A percentile compares a stretch with the other conserved stretches of the same genome.
Evolutionary conservation across 805 yeast species (phyloP).

Genomic region (Myxozyma kluyveri): DNA sequence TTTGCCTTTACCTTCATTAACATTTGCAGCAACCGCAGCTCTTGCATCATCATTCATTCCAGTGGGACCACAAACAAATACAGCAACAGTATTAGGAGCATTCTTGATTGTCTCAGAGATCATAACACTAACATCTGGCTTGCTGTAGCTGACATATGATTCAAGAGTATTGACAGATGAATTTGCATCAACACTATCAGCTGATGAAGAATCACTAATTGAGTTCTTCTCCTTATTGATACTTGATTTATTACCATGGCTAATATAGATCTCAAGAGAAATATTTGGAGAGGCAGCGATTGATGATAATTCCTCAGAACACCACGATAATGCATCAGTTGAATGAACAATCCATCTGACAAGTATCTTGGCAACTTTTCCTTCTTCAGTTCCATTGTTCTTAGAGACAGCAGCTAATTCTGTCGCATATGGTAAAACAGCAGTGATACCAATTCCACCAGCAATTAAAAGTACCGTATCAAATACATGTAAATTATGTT

Average conservation of each 20-base stretch:
- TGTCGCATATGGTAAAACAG: slow-evolving; percentile 48
- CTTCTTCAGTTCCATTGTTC: not conserved
- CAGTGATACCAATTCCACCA: slow-evolving; percentile 67
- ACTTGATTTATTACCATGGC: too few species aligned
- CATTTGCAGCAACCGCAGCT: slow-evolving; percentile 44
- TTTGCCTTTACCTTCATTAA: slow-evolving; percentile 43
- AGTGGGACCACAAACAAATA: slow-evolving; percentile 64
- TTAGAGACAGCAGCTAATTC: slow-evolving; percentile 16
- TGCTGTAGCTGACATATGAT: too few species aligned
- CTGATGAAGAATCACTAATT: too few species aligned
- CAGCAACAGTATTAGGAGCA: too few species aligned
- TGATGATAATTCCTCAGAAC: not conserved
- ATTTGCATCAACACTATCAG: too few species aligned
- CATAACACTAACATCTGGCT: too few species aligned
- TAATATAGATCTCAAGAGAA: slow-evolving; percentile 4
- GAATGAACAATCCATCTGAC: slow-evolving; percentile 6
- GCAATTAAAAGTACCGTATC: slow-evolving; percentile 51
- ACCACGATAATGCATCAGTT: slow-evolving; percentile 4
- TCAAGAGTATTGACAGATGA: too few species aligned
- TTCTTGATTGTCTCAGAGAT: too few species aligned
- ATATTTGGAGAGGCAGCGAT: not conserved
- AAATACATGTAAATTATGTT: slow-evolving; percentile 48
- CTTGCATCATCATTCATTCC: slow-evolving; percentile 57
- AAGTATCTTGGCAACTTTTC: not conserved
- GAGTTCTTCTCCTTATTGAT: too few species aligned